A percentile compares a stretch with the other conserved stretches of the same genome.
Evolutionary conservation across 2,329 filamentous ascomycete species (phyloP).

Genomic region (Arthrobotrys megalospora): DNA sequence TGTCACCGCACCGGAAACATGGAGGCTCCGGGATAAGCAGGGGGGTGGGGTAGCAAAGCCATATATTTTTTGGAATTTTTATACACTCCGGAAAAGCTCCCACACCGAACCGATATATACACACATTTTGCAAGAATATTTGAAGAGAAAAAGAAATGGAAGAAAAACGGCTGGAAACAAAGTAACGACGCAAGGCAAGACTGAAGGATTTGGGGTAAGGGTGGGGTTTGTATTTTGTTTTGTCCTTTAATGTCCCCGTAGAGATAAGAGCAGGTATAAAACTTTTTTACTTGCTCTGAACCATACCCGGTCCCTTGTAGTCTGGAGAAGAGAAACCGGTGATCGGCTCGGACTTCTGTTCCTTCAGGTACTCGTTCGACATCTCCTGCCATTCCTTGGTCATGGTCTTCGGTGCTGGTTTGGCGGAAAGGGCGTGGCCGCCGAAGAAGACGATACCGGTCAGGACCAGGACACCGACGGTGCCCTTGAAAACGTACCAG

Average conservation of each 20-base stretch:
- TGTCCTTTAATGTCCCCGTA: neutral
- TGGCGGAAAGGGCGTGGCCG: constrained; percentile 78
- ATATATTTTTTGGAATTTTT: constrained; percentile 43
- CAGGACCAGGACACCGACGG: constrained; percentile 76
- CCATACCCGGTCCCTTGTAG: constrained; percentile 82
- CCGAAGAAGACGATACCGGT: constrained; percentile 80
- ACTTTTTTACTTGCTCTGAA: constrained; percentile 73
- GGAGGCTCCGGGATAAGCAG: neutral
- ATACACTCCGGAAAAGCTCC: constrained; percentile 57
- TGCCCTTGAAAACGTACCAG: constrained; percentile 82
- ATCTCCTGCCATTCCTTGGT: constrained; percentile 97
- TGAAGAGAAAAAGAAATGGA: constrained; percentile 15
- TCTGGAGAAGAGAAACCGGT: constrained; percentile 84
- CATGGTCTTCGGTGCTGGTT: constrained; percentile 85
- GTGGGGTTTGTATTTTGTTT: neutral
- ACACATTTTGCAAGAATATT: constrained; percentile 40
- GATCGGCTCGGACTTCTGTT: constrained; percentile 87
- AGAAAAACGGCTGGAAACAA: constrained; percentile 13
- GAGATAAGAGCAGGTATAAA: neutral
- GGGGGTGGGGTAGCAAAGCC: constrained; percentile 18
- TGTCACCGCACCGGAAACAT: constrained; percentile 13
- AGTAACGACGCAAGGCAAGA: constrained; percentile 1
- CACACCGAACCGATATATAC: constrained; percentile 58
- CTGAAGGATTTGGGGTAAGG: constrained; percentile 1
- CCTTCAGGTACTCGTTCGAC: constrained; percentile 91